phyloP scores from a whole-genome alignment of 768 basidiomycete genomes.

The Tephrocybe sp. region DNA sequence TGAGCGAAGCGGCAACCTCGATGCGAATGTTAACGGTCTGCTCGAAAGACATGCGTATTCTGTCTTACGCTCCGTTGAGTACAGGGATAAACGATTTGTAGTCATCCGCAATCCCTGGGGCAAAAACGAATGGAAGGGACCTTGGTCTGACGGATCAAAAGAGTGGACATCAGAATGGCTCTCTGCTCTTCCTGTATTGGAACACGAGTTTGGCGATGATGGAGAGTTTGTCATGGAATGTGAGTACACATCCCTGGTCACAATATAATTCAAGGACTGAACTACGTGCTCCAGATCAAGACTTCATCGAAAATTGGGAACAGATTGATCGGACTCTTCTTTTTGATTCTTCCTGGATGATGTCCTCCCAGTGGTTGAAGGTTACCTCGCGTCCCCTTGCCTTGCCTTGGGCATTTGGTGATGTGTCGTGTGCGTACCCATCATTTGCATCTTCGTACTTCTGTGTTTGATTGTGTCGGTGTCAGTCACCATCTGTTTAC shows the following conservation, averaged over 20 bases:
- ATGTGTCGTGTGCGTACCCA: slow-evolving; percentile 1
- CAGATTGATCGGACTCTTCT: slow-evolving; percentile 36
- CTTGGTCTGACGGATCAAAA: slow-evolving; percentile 54
- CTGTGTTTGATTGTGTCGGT: not conserved
- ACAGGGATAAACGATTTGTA: slow-evolving; percentile 46
- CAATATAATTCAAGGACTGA: not conserved
- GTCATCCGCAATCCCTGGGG: slow-evolving; percentile 56
- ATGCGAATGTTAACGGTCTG: slow-evolving; percentile 32
- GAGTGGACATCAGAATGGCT: slow-evolving; percentile 56
- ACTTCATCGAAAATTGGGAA: slow-evolving; percentile 36
- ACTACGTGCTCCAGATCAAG: slow-evolving; percentile 22
- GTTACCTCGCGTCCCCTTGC: not conserved
- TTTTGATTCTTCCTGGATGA: slow-evolving; percentile 36
- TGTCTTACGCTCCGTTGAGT: slow-evolving; percentile 43
- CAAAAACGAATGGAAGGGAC: slow-evolving; percentile 44
- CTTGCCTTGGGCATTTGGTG: not conserved
- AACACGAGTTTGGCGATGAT: slow-evolving; percentile 47
- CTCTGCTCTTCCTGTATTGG: slow-evolving; percentile 34
- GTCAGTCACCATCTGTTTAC: not conserved
- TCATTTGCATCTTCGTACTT: not conserved
- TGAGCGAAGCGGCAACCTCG: slow-evolving; percentile 23
- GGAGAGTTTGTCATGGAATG: slow-evolving; percentile 59
- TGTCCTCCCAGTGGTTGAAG: slow-evolving; percentile 38
- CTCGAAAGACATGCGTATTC: slow-evolving; percentile 44
- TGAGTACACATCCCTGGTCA: slow-evolving; percentile 15